phyloP scores from a whole-genome alignment of 1,284 basidiomycete species.

The Marasmius fiardii region DNA sequence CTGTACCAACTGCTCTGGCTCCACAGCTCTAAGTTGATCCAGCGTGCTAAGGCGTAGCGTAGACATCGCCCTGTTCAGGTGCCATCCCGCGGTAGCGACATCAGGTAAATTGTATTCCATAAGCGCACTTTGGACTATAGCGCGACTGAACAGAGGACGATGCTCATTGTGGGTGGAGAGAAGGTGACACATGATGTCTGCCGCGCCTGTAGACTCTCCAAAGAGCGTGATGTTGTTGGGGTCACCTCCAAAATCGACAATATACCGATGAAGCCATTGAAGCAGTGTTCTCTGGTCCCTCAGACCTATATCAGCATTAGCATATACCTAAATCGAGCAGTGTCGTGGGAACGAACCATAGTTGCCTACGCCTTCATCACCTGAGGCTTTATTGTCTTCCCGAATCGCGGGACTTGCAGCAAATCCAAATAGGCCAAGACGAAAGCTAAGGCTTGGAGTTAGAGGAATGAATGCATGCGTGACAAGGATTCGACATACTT shows the following conservation, averaged over 20 bases:
- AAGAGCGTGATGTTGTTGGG: constrained; percentile 68
- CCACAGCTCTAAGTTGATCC: constrained; percentile 56
- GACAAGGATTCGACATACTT: constrained; percentile 49
- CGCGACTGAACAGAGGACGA: constrained; percentile 58
- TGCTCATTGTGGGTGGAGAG: constrained; percentile 60
- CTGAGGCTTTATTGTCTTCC: constrained; percentile 60
- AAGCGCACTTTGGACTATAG: constrained; percentile 64
- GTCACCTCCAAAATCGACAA: constrained; percentile 70
- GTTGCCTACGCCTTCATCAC: constrained; percentile 72
- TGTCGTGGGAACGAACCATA: constrained; percentile 50
- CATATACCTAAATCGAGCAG: background rate
- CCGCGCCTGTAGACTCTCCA: constrained; percentile 66
- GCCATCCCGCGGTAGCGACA: constrained; percentile 58
- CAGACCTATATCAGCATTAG: constrained; percentile 40
- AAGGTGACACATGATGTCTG: constrained; percentile 69
- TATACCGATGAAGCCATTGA: constrained; percentile 67
- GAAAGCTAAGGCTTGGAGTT: constrained; percentile 47
- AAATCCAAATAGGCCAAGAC: constrained; percentile 71
- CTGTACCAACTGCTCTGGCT: constrained; percentile 51
- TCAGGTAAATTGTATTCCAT: constrained; percentile 59
- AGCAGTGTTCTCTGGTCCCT: constrained; percentile 68
- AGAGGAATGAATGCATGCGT: constrained; percentile 15
- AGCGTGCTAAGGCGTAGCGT: constrained; percentile 48
- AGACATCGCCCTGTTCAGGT: constrained; percentile 58
- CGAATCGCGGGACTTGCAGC: constrained; percentile 60